Percentiles rank a stretch among this genome's conserved stretches.
These are phyloP conservation scores for Maudiozyma barnettii DNA, from an alignment of 805 yeast species.

Conservation along the genomic window DNA sequence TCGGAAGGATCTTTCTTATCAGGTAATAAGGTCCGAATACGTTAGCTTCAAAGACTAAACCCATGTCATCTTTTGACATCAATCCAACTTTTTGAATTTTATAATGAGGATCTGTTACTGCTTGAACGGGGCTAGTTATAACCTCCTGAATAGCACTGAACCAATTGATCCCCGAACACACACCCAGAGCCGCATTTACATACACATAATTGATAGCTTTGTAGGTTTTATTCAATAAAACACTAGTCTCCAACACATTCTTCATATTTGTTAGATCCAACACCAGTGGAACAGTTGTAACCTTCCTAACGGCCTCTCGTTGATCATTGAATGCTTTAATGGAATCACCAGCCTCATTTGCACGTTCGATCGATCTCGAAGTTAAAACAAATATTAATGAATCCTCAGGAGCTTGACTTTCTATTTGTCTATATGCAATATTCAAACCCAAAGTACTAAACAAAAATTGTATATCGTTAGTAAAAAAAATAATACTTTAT, in stretches of 20 bases:
- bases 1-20: conserved; percentile 50
- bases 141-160: conserved; percentile 62
- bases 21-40: conserved; percentile 90
- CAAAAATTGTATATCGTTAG: neutral
- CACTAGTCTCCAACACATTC: conserved; percentile 61
- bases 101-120: conserved; percentile 78
- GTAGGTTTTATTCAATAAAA: conserved; percentile 57
- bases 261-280: conserved; percentile 86
- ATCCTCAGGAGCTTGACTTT: conserved; percentile 41
- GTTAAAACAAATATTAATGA: conserved; percentile 76
- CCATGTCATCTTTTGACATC: conserved; percentile 67
- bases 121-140: conserved; percentile 54
- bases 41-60: conserved; percentile 85
- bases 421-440: conserved; percentile 70
- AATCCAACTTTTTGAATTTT: conserved; percentile 75
- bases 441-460: conserved; percentile 69
- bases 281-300: conserved; percentile 77
- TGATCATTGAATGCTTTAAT: conserved; percentile 39
- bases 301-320: conserved; percentile 38
- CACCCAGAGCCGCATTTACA: conserved; percentile 84
- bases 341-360: conserved; percentile 54
- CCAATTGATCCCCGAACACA: conserved; percentile 83
- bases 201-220: conserved; percentile 64
- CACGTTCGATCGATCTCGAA: conserved; percentile 78
- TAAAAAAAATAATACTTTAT: neutral